Evolutionary conservation across 1,284 basidiomycete species (phyloP), one percentile per base, ranked within the genome.

Genomic region (Paramarasmius palmivorus): DNA sequence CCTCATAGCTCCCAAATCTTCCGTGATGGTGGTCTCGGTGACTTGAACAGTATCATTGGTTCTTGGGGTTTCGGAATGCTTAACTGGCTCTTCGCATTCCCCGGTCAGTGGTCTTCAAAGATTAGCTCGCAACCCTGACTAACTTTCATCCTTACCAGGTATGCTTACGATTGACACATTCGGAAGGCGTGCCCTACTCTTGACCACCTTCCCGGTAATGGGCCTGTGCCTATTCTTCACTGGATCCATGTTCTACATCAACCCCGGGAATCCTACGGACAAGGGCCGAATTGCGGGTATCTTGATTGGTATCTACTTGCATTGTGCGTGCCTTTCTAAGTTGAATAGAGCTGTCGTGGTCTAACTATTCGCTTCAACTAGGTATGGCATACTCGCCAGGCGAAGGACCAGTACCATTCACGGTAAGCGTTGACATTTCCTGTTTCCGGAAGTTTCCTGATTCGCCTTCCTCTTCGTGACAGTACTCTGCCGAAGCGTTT

Each of bases 341-440:
- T 12, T 12, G n/a, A 32, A 6, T 12, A 32, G 7, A 32, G 6
- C 7, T 32, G 12, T 32, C 12, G 29, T 6, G 7, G 29, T 32
- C 12, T 32, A 12, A 32, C 29, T 6, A 32, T 32, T 32, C 29
- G 6, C 73, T 6, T 32, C 6, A 32, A 32, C 29, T 32, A 32
- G 29, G 29, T 2, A 72, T 81, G 50, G 78, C 78, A 48, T 90
- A 89, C 63, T 85, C 80, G 0, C 78, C 88, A 3, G 87, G 88
- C 19, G 87, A 90, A 68, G 90, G 91, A 0, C 92, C 92, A 3
- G 91, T 93, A 4, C 88, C 90, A 0, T 88, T 88, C 63, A 86
- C 86, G 0, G 72, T 74, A 55, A 56, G 72, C 64, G n/a, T 20
- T 49, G 7, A 34, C 37, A n/a, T 23, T n/a, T 9, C 19, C 23